These are phyloP conservation scores for Colletotrichum phormii DNA, from an alignment of 2,329 filamentous ascomycete species.

Conservation along the genomic window DNA sequence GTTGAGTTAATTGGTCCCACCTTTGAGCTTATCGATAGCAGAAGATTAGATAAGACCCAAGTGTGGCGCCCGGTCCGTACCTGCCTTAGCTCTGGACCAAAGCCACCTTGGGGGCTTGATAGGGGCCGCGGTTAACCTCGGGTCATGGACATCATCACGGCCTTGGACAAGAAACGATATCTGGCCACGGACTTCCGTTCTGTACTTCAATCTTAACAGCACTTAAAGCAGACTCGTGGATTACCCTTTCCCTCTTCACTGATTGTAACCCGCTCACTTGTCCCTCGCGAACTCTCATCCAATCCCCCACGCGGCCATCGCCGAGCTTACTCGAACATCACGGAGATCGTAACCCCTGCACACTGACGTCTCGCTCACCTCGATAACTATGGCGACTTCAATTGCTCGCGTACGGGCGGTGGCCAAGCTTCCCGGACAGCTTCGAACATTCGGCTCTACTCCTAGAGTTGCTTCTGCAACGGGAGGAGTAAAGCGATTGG, in stretches of 20 bases:
- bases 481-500: slow-evolving; percentile 82
- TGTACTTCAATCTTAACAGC: not conserved
- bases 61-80: not conserved
- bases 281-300: not conserved
- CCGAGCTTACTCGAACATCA: not conserved
- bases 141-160: slow-evolving; percentile 24
- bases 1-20: not conserved
- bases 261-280: not conserved
- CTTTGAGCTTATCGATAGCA: not conserved
- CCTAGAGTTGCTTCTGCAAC: slow-evolving; percentile 66
- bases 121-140: slow-evolving; percentile 57
- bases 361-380: slow-evolving; percentile 22
- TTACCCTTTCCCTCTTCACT: not conserved
- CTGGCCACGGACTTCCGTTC: slow-evolving; percentile 20
- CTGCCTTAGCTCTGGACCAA: not conserved
- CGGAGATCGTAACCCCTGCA: slow-evolving; percentile 19
- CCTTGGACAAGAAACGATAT: slow-evolving; percentile 22
- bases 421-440: slow-evolving; percentile 48
- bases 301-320: not conserved
- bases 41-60: not conserved
- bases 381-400: slow-evolving; percentile 31
- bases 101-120: not conserved
- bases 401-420: slow-evolving; percentile 30
- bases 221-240: slow-evolving; percentile 8
- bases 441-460: slow-evolving; percentile 77